Evolutionary conservation across 2,329 filamentous ascomycete genomes (phyloP).

Genomic region (Dendryphion nanum): DNA sequence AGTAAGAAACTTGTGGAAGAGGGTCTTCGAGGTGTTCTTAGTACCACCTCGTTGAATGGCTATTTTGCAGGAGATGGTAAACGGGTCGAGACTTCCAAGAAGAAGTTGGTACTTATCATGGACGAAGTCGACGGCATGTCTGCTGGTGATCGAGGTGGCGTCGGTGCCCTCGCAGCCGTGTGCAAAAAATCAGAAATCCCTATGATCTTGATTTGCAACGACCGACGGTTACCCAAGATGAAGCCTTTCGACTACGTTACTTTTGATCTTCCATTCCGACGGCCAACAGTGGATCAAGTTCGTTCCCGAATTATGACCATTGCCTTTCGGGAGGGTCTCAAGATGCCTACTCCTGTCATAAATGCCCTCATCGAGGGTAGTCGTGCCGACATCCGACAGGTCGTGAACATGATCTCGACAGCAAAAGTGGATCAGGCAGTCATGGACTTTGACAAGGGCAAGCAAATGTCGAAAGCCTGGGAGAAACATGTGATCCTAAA

Average conservation of each 20-base stretch:
- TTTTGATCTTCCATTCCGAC: constrained; percentile 81
- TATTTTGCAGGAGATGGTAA: constrained; percentile 86
- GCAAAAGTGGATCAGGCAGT: constrained; percentile 80
- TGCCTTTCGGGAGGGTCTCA: constrained; percentile 85
- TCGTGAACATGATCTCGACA: constrained; percentile 97
- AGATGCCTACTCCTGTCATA: constrained; percentile 77
- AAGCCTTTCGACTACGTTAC: constrained; percentile 90
- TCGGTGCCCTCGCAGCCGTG: constrained; percentile 88
- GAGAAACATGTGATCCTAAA: constrained; percentile 96
- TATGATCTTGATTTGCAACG: constrained; percentile 97
- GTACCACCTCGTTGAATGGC: constrained; percentile 87
- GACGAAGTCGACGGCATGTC: constrained; percentile 99
- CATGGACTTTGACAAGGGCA: constrained; percentile 82
- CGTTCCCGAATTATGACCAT: constrained; percentile 92
- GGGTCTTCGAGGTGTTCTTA: constrained; percentile 84
- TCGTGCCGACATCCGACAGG: constrained; percentile 92
- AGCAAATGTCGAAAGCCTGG: constrained; percentile 96
- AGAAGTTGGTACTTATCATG: constrained; percentile 96
- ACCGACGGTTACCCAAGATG: constrained; percentile 92
- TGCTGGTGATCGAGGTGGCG: constrained; percentile 90
- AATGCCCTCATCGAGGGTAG: constrained; percentile 95
- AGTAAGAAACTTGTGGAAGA: constrained; percentile 95
- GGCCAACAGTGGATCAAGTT: constrained; percentile 88
- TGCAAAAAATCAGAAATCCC: constrained; percentile 95
- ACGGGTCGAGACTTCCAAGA: constrained; percentile 75